These are phyloP conservation scores for Crepidotus variabilis DNA, from an alignment of 768 basidiomycete genomes.

Conservation along the genomic window DNA sequence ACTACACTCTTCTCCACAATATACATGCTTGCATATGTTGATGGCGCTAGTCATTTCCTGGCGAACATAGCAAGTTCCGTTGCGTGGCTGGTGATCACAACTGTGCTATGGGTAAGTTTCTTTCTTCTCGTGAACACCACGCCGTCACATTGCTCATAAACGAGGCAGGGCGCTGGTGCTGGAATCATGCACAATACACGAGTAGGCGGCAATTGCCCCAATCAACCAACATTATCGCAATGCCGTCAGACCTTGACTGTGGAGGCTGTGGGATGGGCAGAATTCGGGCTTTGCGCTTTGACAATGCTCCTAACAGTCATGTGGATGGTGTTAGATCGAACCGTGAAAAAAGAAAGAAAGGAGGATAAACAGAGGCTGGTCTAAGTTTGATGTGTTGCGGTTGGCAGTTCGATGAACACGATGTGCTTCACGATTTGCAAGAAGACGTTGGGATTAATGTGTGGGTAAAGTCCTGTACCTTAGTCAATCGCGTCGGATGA, in stretches of 20 bases:
- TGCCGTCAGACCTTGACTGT: conserved; percentile 74
- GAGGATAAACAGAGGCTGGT: conserved; percentile 24
- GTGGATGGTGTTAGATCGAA: conserved; percentile 27
- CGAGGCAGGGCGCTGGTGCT: conserved; percentile 56
- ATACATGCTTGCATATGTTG: conserved; percentile 70
- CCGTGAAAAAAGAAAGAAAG: conserved; percentile 15
- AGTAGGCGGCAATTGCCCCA: conserved; percentile 54
- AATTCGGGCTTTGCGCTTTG: conserved; percentile 57
- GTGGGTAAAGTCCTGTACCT: not conserved
- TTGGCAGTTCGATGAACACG: not conserved
- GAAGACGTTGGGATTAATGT: not conserved
- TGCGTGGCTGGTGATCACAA: conserved; percentile 65
- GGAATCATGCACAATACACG: conserved; percentile 68
- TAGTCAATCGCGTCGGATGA: too few species aligned
- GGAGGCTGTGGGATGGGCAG: conserved; percentile 74
- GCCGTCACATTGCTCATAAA: not conserved
- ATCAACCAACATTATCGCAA: conserved; percentile 49
- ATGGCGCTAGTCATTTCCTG: conserved; percentile 60
- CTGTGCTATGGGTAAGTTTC: conserved; percentile 59
- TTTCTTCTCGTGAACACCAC: not conserved
- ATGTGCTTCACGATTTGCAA: not conserved
- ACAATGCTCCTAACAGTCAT: conserved; percentile 52
- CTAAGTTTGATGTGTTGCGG: not conserved
- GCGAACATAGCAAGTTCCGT: conserved; percentile 79
- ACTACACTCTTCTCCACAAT: conserved; percentile 67